Evolutionary conservation across 257 asterid genomes (phyloP).

Genomic region (Forsythia suspensa): DNA sequence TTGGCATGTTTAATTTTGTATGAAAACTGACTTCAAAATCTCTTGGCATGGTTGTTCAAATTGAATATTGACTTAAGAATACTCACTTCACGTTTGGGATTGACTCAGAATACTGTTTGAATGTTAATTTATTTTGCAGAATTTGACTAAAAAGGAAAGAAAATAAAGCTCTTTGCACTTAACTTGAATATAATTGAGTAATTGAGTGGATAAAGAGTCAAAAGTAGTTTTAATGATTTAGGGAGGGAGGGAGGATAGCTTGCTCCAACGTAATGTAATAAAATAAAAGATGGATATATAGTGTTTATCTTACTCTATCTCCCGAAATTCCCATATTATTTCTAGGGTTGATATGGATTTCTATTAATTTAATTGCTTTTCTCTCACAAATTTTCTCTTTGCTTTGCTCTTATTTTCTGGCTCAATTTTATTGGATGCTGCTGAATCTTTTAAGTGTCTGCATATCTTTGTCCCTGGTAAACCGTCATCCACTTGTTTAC

Average conservation of each 20-base stretch:
- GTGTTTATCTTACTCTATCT: background rate
- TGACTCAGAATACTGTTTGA: background rate
- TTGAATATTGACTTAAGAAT: background rate
- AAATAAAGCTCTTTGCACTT: background rate
- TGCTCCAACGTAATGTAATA: background rate
- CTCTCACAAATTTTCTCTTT: background rate
- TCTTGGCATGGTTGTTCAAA: background rate
- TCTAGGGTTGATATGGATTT: background rate
- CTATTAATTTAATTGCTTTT: background rate
- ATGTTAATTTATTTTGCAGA: background rate
- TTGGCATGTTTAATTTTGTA: background rate
- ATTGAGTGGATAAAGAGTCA: background rate
- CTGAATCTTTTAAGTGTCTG: background rate
- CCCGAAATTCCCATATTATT: background rate
- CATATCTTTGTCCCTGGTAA: slow-evolving; percentile 10
- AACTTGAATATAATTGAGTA: background rate
- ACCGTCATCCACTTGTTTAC: background rate
- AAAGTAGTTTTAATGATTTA: background rate
- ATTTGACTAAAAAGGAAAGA: background rate
- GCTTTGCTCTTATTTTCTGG: background rate
- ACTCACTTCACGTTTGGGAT: background rate
- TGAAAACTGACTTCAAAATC: background rate
- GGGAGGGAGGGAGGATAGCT: background rate
- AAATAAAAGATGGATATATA: background rate
- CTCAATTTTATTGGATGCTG: background rate